Percentiles rank a stretch among this genome's conserved stretches.
Evolutionary conservation across 2,329 filamentous ascomycete genomes (phyloP).

Genomic region (Penicillium griseofulvum): DNA sequence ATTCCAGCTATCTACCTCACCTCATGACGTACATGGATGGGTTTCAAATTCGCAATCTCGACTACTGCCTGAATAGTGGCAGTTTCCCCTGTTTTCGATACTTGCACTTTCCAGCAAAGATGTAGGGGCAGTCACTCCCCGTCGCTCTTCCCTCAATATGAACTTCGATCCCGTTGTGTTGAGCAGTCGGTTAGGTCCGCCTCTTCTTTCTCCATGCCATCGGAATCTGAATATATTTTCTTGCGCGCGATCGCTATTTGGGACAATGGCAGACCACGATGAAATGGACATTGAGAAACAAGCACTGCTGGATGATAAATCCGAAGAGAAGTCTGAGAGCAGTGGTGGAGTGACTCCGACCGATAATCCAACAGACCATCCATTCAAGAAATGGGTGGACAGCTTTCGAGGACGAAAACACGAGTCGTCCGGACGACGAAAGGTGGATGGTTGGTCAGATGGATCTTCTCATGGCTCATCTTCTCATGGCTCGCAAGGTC

Average conservation of each 20-base stretch:
- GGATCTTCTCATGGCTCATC: constrained; percentile 18
- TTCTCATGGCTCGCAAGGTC: constrained; percentile 20
- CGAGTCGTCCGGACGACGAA: constrained; percentile 16
- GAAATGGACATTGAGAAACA: neutral
- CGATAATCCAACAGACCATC: constrained; percentile 16
- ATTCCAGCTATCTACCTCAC: constrained; percentile 17
- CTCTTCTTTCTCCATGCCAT: constrained; percentile 13
- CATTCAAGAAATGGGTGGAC: constrained; percentile 42
- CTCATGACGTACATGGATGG: constrained; percentile 26
- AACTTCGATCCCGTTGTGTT: neutral
- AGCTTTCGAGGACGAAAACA: constrained; percentile 34
- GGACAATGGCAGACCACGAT: constrained; percentile 13
- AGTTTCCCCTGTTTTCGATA: neutral
- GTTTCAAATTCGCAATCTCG: constrained; percentile 19
- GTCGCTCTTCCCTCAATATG: neutral
- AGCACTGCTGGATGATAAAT: constrained; percentile 1
- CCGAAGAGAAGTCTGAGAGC: constrained; percentile 5
- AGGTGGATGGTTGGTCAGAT: constrained; percentile 40
- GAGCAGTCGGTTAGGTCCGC: neutral
- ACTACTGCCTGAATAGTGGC: neutral
- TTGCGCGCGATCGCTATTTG: constrained; percentile 3
- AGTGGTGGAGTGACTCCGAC: constrained; percentile 5
- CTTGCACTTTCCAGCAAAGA: neutral
- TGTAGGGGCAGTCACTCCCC: neutral
- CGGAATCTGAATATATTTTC: neutral